Conservation (phyloP, 1,284 basidiomycete species). For the Heliocybe sulcata region DNA sequence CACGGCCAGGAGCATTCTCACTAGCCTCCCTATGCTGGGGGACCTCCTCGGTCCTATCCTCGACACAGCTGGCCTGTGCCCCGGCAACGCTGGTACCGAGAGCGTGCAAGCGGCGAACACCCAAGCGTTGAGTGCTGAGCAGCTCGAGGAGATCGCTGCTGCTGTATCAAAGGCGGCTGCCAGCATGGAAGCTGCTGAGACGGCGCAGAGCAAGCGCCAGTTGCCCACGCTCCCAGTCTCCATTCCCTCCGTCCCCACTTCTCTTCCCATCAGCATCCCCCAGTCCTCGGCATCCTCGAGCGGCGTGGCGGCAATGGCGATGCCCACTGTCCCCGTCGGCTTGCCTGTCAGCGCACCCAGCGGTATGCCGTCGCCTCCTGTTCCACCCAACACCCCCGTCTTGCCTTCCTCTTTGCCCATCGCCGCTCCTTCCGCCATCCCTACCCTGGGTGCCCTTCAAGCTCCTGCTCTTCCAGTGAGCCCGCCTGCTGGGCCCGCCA, state of each 20-base stretch:
- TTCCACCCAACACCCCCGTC: neutral
- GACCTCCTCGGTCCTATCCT: neutral
- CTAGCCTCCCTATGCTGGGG: neutral
- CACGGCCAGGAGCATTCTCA: neutral
- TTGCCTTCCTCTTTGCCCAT: neutral
- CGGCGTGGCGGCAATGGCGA: neutral
- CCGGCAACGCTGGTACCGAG: neutral
- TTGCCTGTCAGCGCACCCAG: neutral
- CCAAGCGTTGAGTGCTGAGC: neutral
- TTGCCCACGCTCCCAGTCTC: neutral
- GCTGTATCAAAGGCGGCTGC: neutral
- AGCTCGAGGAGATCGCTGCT: neutral
- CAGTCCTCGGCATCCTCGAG: neutral
- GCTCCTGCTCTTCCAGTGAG: neutral
- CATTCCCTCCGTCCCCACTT: neutral
- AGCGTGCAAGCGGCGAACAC: neutral
- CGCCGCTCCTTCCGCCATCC: neutral
- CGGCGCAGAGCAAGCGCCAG: neutral
- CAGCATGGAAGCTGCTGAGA: neutral
- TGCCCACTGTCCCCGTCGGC: neutral
- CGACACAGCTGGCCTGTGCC: neutral
- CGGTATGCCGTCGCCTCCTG: neutral
- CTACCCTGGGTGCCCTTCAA: neutral
- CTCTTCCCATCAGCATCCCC: neutral
- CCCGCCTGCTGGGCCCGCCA: neutral